Base-by-base conservation (phyloP, 2,329 filamentous ascomycete genomes). In the Penicillium crustosum region DNA sequence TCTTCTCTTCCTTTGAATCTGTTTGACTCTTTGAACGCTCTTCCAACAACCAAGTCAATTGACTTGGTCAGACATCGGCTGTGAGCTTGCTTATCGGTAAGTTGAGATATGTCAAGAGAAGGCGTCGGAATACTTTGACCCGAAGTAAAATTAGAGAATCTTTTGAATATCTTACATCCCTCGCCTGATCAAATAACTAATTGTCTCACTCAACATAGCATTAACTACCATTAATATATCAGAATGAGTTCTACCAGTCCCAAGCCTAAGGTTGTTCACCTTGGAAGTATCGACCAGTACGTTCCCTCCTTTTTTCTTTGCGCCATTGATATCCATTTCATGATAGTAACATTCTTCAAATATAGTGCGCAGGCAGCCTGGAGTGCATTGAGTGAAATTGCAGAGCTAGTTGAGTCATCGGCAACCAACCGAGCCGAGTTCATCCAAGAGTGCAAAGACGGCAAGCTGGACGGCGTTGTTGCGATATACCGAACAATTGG, bases 401-500 rank as follows among this genome's bases (percentile, higher is more conserved):
- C 87, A 42, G 84, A 90, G n/a, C 74, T 93, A 43, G 66, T 93
- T 41, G 75, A 76, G 15, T 85, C 89, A 8, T 78, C 78, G 59
- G 79, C 89, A 10, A 85, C 78, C 21, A 85, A 81, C 71, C 85
- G 90, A 54, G 71, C 75, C 21, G 86, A 86, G 19, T 93, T 95
- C 73, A 76, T 93, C 52, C 71, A 83, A 48, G 89, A 93, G 77
- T 87, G 85, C 71, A 77, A 78, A 49, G 81, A 82, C 21, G 89
- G 89, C 21, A 79, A 80, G 33, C 79, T 91, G n/a, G 84, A 90
- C 62, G 86, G 84, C 60, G 83, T 87, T 33, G 69, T 82, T 21
- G 87, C 83, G 38, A 81, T 83, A 29, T 94, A 89, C 75, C 85
- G 90, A 53, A 93, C 89, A 15, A 91, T 92, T 66, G 74, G 74